Conservation (phyloP, 2,329 filamentous ascomycete genomes). For the Penicillium polonicum region DNA sequence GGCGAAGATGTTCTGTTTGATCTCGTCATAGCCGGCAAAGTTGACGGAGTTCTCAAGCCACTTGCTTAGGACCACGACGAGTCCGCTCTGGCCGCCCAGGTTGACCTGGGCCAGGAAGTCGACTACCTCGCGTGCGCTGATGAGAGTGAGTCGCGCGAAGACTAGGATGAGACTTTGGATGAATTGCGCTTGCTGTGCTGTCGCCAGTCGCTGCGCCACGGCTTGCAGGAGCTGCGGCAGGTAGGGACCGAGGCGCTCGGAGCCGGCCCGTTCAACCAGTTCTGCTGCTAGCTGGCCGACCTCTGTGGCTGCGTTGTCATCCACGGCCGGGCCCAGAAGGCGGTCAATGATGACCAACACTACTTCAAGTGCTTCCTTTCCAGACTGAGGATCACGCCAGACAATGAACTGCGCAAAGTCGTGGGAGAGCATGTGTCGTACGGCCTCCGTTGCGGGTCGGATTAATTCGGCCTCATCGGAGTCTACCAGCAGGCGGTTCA, state of each 20-base stretch:
- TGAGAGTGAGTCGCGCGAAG: constrained; percentile 84
- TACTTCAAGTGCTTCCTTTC: constrained; percentile 81
- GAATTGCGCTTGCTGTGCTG: constrained; percentile 80
- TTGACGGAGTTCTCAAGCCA: constrained; percentile 97
- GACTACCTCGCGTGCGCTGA: constrained; percentile 83
- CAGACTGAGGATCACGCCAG: constrained; percentile 74
- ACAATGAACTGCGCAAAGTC: constrained; percentile 86
- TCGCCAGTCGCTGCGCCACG: constrained; percentile 79
- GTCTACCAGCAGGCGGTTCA: constrained; percentile 77
- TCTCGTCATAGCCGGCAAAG: constrained; percentile 98
- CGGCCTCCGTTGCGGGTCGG: constrained; percentile 77
- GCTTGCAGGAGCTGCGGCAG: constrained; percentile 84
- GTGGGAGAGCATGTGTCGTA: constrained; percentile 86
- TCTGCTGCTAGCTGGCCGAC: constrained; percentile 92
- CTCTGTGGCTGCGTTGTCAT: constrained; percentile 92
- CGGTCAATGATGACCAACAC: constrained; percentile 90
- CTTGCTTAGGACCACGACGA: constrained; percentile 85
- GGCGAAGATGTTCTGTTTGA: constrained; percentile 92
- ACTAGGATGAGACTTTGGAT: constrained; percentile 96
- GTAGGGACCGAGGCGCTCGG: constrained; percentile 85
- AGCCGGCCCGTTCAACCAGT: constrained; percentile 90
- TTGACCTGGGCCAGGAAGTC: constrained; percentile 85
- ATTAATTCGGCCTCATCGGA: constrained; percentile 86
- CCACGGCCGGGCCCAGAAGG: constrained; percentile 76
- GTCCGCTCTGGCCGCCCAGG: constrained; percentile 71